Evolutionary conservation across 2,329 filamentous ascomycete species (phyloP), one percentile per base, ranked within the genome.

Genomic region (Botrytis paeoniae): DNA sequence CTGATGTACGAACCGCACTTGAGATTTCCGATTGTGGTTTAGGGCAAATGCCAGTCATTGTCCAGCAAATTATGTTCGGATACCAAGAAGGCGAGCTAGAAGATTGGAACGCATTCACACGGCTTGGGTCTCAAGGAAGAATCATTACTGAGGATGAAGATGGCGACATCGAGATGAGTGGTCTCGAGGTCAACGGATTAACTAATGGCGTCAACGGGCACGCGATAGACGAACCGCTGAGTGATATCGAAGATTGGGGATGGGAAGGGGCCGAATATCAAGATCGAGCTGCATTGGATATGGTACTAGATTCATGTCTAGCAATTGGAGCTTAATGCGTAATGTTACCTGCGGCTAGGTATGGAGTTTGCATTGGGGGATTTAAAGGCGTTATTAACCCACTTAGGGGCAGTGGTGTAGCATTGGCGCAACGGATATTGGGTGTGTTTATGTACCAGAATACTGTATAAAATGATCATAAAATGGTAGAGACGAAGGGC

Each of bases 21-120:
- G 89, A 92, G 74, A 87, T 97, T 76, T 90, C 92, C 20, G 93
- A 96, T 71, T 89, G 88, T 39, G 91, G 93, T 74, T 86, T 97
- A 75, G 89, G 90, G 16, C 90, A 93, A 74, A 95, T 96, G 83
- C 93, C 93, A 0, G 86, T 93, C 37, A 85, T 97, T 54, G 87
- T 89, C 41, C 90, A 92, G 60, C 87, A 89, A 71, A 89, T 97
- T 63, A 84, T 91, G 78, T 88, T 90, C 75, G 87, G 88, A 9
- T 94, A 93, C 79, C 86, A 92, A 45, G 93, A 96, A 79, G 91
- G 92, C 71, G 92, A 94, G 80, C 84, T 94, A 22, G 92, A 94
- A 77, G 85, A 88, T 73, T 90, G 88, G 84, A 82, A 88, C 62
- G 87, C 90, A 77, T 89, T 90, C 77, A 86, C 87, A 0, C 80